Percentiles rank a stretch among this genome's conserved stretches.
Conservation (phyloP, 331 rosid species). For the Pyracantha coccinea region DNA sequence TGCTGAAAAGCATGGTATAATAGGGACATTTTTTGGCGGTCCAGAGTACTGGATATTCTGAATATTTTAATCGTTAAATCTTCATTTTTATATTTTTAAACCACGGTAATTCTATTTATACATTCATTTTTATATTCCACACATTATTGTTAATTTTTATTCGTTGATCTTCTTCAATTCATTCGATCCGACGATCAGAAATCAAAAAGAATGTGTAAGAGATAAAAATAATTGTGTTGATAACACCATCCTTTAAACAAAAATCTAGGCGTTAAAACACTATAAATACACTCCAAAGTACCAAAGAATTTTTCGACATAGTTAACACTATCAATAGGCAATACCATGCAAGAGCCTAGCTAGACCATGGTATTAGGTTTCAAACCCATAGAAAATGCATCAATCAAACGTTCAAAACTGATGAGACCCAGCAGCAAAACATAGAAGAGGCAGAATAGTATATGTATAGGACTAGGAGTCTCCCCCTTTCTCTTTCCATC, state of each 20-base stretch:
- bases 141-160: no score
- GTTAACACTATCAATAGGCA: neutral
- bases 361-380: neutral
- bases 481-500: no score
- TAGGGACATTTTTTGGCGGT: no score
- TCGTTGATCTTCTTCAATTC: rapidly evolving
- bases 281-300: no score
- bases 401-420: neutral
- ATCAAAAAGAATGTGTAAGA: no score
- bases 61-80: no score
- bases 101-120: no score
- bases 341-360: neutral
- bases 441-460: neutral
- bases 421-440: neutral
- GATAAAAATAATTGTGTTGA: rapidly evolving
- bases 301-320: neutral
- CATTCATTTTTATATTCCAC: rapidly evolving
- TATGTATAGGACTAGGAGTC: no score
- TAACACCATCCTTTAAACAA: no score
- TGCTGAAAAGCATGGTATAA: neutral
- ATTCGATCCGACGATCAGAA: rapidly evolving
- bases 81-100: no score
- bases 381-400: neutral
- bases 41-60: no score
- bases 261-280: no score